Evolutionary conservation across 2,329 filamentous ascomycete genomes (phyloP), one percentile per base, ranked within the genome.

Genomic region (Aspergillus bombycis): DNA sequence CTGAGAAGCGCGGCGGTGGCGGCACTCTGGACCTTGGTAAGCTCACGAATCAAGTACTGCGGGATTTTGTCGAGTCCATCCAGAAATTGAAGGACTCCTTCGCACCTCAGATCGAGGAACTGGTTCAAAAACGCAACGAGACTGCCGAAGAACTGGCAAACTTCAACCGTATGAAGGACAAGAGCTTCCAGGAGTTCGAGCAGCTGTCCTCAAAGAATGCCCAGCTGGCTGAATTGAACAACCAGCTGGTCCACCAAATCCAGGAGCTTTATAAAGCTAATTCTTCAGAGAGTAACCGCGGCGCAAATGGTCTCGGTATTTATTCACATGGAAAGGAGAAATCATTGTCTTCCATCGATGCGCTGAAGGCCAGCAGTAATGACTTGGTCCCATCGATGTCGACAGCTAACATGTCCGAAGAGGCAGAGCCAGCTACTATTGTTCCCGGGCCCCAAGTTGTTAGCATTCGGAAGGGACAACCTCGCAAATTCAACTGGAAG

Each of bases 401-500:
- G 58, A 82, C 85, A 26, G 72, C 74, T 36, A 77, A 75, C 58
- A 83, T 85, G 66, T 84, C 86, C 21, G 90, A 91, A 53, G 93
- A 95, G 46, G 84, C 80, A 10, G 88, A 89, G 67, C 81, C 84
- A 16, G 81, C 82, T 8, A 85, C 85, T 0, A 79, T 90, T 56
- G 77, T 88, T 66, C 84, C 88, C 32, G 91, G 92, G 2, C 94
- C 95, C n/a, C 95, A 96, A 65, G 91, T 98, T 38, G 91, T 98
- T 65, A 96, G 95, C 72, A 96, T 98, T 66, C 89, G 93, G 71
- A 98, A 97, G 81, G 93, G 91, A 34, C 93, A 97, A 75, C 89
- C 91, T 60, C 96, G 93, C 82, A 98, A 97, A 78, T 97, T 97
- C 81, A 97, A 97, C 81, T 98, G 95, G 94, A 97, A 97, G 85